phyloP scores from a whole-genome alignment of 2,329 filamentous ascomycete species.

The Arthrobotrys sphaeroides region DNA sequence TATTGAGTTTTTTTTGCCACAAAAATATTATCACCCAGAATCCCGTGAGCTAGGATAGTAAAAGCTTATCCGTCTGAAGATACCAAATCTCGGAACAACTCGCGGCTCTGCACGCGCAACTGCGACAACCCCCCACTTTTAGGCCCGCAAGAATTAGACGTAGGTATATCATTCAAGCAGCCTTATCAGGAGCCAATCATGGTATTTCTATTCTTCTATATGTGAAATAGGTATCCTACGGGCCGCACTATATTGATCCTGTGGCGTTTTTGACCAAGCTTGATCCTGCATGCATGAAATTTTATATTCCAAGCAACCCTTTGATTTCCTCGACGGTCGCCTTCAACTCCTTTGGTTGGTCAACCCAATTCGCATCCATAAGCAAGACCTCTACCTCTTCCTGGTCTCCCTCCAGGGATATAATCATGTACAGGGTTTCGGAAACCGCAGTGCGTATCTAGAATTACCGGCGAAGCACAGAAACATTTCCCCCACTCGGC shows the following conservation, averaged over 20 bases:
- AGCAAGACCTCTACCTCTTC: slow-evolving; percentile 47
- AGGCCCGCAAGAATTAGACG: too few relatives aligned
- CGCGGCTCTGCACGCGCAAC: not conserved
- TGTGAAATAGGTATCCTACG: not conserved
- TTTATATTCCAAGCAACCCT: slow-evolving; percentile 28
- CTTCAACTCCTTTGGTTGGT: slow-evolving; percentile 42
- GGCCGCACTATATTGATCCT: not conserved
- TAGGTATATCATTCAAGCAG: not conserved
- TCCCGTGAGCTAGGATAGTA: not conserved
- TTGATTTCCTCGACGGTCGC: slow-evolving; percentile 40
- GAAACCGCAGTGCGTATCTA: slow-evolving; percentile 47
- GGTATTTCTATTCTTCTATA: not conserved
- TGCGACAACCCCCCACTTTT: not conserved
- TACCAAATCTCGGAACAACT: too few relatives aligned
- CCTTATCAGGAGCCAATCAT: not conserved
- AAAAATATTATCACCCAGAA: not conserved
- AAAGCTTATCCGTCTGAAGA: too few relatives aligned
- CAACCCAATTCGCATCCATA: slow-evolving; percentile 40
- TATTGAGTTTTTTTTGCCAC: not conserved
- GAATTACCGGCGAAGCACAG: not conserved
- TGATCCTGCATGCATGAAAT: not conserved
- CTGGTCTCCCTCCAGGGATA: slow-evolving; percentile 46
- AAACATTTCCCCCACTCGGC: slow-evolving; percentile 31
- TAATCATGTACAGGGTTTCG: slow-evolving; percentile 48
- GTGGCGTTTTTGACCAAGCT: not conserved